Evolutionary conservation across 2,329 filamentous ascomycete genomes (phyloP).

Genomic region (Thielaviopsis populi): DNA sequence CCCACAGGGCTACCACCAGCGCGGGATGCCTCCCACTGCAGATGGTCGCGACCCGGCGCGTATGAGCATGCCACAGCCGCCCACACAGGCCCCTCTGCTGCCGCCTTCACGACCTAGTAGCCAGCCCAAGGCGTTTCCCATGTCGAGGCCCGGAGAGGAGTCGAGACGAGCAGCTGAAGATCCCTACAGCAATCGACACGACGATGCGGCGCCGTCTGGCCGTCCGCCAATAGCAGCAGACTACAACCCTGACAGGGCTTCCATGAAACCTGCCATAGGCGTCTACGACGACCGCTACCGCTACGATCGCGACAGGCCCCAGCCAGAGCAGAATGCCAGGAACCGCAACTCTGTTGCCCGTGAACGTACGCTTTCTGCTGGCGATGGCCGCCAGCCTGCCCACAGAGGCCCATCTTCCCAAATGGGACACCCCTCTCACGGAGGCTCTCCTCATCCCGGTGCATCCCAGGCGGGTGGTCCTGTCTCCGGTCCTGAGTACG

Average conservation of each 20-base stretch:
- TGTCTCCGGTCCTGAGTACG: not conserved
- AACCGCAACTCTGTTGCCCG: not conserved
- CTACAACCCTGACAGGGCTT: slow-evolving; percentile 38
- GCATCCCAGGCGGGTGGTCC: not conserved
- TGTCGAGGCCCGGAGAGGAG: slow-evolving; percentile 27
- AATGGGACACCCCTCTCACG: not conserved
- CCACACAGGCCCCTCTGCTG: slow-evolving; percentile 21
- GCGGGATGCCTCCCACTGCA: slow-evolving; percentile 32
- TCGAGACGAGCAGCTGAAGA: slow-evolving; percentile 31
- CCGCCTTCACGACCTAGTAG: slow-evolving; percentile 36
- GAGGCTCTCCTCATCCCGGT: not conserved
- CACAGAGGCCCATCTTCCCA: slow-evolving; percentile 1
- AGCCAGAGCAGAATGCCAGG: slow-evolving; percentile 8
- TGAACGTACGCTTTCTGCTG: slow-evolving; percentile 8
- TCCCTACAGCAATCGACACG: slow-evolving; percentile 36
- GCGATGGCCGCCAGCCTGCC: slow-evolving; percentile 4
- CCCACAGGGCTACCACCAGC: slow-evolving; percentile 39
- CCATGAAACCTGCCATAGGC: slow-evolving; percentile 26
- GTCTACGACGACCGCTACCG: slow-evolving; percentile 41
- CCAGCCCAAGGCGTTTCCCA: slow-evolving; percentile 36
- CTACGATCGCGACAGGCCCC: slow-evolving; percentile 25
- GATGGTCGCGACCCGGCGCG: slow-evolving; percentile 29
- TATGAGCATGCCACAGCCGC: slow-evolving; percentile 11
- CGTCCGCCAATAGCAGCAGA: slow-evolving; percentile 27
- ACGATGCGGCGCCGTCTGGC: slow-evolving; percentile 23